Conservation (phyloP, 257 asterid species). For the Knoxia roxburghii region DNA sequence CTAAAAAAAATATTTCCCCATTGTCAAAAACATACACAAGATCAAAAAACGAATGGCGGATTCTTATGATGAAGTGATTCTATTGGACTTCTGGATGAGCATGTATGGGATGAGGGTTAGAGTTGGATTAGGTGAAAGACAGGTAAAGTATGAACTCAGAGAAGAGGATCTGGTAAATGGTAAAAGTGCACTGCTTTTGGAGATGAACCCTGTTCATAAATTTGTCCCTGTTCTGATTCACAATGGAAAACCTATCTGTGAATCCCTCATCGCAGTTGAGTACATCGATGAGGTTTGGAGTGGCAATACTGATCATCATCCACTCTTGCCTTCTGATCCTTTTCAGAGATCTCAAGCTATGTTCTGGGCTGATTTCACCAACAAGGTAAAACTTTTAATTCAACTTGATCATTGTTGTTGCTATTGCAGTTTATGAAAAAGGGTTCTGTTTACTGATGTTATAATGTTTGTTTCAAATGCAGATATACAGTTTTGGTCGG, state of each 20-base stretch:
- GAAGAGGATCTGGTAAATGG: constrained; percentile 16
- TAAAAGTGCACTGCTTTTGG: constrained; percentile 16
- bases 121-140: constrained; percentile 27
- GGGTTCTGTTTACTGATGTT: not conserved
- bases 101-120: constrained; percentile 27
- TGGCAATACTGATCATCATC: not conserved
- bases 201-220: constrained; percentile 37
- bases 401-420: no score
- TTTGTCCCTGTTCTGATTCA: constrained; percentile 32
- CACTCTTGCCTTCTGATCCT: constrained; percentile 32
- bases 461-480: not conserved
- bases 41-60: constrained; percentile 7
- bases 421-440: no score
- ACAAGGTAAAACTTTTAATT: constrained; percentile 18
- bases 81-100: constrained; percentile 22
- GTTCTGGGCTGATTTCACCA: constrained; percentile 36
- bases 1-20: no score
- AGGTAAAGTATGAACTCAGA: constrained; percentile 19
- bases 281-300: constrained; percentile 36
- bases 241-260: constrained; percentile 23
- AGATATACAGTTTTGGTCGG: constrained; percentile 27
- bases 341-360: constrained; percentile 26
- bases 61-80: constrained; percentile 13
- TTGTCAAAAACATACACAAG: no score
- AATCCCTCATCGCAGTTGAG: constrained; percentile 20